These are phyloP conservation scores for Wickerhamiella sergipiensis DNA, from an alignment of 805 yeast species.

Conservation along the genomic window DNA sequence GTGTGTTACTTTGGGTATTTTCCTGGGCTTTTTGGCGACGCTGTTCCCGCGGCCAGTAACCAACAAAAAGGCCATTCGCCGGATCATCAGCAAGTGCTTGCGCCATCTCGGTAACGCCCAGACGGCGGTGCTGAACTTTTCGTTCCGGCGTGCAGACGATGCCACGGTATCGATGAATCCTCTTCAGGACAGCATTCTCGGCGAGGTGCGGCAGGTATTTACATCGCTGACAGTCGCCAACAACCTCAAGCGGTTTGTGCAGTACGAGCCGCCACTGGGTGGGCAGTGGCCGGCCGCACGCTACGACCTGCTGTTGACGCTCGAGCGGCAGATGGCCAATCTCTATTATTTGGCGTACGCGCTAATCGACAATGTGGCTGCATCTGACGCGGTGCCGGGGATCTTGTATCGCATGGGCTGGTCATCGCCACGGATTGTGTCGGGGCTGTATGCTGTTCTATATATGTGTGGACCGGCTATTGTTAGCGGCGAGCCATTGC, in stretches of 20 bases:
- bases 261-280: slow-evolving; percentile 24
- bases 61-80: slow-evolving; percentile 21
- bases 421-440: slow-evolving; percentile 18
- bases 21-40: slow-evolving; percentile 22
- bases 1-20: slow-evolving; percentile 22
- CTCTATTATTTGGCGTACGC: slow-evolving; percentile 17
- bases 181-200: not conserved
- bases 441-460: slow-evolving; percentile 20
- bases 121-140: not conserved
- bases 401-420: slow-evolving; percentile 20
- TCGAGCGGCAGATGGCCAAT: slow-evolving; percentile 18
- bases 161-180: not conserved
- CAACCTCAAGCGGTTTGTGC: slow-evolving; percentile 12
- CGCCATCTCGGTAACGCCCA: not conserved
- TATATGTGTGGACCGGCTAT: slow-evolving; percentile 23
- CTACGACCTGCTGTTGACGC: slow-evolving; percentile 19
- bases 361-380: slow-evolving; percentile 18
- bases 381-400: slow-evolving; percentile 14
- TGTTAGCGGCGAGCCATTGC: slow-evolving; percentile 20
- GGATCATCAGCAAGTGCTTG: not conserved
- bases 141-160: not conserved
- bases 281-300: slow-evolving; percentile 24
- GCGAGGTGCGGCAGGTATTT: not conserved
- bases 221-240: slow-evolving; percentile 11
- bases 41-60: slow-evolving; percentile 22